These are phyloP conservation scores for Colletotrichum salicis DNA, from an alignment of 2,329 filamentous ascomycete genomes.

Conservation along the genomic window DNA sequence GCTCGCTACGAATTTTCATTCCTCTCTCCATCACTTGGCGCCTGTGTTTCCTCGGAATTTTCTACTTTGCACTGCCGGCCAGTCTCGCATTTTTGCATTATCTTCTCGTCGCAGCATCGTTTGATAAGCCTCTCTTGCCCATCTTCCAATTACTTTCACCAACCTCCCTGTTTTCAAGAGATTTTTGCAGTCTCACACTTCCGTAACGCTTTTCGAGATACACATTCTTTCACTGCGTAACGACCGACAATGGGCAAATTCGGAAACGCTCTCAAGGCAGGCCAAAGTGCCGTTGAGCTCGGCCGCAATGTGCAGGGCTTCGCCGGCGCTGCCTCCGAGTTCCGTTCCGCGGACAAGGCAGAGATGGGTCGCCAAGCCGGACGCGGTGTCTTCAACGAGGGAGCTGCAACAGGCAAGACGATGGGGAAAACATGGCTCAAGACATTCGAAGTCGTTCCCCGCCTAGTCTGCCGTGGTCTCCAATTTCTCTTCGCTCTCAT, in stretches of 20 bases:
- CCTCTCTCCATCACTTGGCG: not conserved
- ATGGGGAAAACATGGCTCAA: constrained; percentile 57
- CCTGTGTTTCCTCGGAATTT: constrained; percentile 12
- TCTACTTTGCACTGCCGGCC: constrained; percentile 7
- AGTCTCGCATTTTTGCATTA: not conserved
- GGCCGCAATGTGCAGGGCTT: constrained; percentile 43
- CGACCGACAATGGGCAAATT: constrained; percentile 44
- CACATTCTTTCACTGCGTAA: not conserved
- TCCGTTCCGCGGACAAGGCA: constrained; percentile 46
- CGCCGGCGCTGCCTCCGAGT: constrained; percentile 42
- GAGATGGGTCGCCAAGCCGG: constrained; percentile 43
- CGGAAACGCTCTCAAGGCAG: constrained; percentile 45
- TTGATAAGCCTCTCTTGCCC: not conserved
- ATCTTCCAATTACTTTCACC: not conserved
- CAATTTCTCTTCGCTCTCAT: constrained; percentile 78
- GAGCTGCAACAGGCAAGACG: constrained; percentile 51
- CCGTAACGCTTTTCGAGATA: not conserved
- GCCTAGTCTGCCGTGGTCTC: constrained; percentile 68
- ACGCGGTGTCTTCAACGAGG: constrained; percentile 46
- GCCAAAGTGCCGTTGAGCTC: constrained; percentile 47
- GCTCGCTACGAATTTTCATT: not conserved
- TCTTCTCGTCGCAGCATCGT: not conserved
- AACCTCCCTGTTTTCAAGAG: not conserved
- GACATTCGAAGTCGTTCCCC: constrained; percentile 58
- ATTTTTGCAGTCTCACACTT: not conserved